A percentile compares a stretch with the other conserved stretches of the same genome.
phyloP scores from a whole-genome alignment of 116 monocot genomes.

The Cymodocea nodosa region DNA sequence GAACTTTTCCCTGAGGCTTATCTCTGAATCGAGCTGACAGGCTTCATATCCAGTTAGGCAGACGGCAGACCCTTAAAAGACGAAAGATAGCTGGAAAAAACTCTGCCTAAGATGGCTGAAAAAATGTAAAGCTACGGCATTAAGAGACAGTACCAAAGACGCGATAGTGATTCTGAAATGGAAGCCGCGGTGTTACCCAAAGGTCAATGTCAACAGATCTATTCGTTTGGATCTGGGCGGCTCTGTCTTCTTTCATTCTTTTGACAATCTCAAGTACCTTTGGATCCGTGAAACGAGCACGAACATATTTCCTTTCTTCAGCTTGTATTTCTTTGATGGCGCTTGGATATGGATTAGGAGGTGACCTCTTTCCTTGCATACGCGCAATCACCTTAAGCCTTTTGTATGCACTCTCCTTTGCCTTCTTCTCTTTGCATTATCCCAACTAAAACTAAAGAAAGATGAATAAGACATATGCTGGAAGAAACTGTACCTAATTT shows the following conservation, averaged over 20 bases:
- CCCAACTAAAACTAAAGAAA: slow-evolving; percentile 43
- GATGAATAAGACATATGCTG: neutral
- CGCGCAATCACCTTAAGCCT: slow-evolving; percentile 50
- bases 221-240: slow-evolving; percentile 19
- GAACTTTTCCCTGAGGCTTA: too few relatives aligned
- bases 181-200: neutral
- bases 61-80: too few relatives aligned
- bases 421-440: slow-evolving; percentile 57
- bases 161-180: neutral
- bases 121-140: neutral
- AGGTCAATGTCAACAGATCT: neutral
- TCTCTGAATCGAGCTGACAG: too few relatives aligned
- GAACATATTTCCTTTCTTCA: slow-evolving; percentile 57
- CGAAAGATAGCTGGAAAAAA: neutral
- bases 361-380: slow-evolving; percentile 51
- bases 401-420: slow-evolving; percentile 74
- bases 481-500: neutral
- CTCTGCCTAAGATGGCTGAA: neutral
- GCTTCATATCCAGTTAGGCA: too few relatives aligned
- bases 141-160: neutral
- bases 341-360: slow-evolving; percentile 74
- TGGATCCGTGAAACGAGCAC: slow-evolving; percentile 76
- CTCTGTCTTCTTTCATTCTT: slow-evolving; percentile 64
- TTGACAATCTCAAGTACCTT: slow-evolving; percentile 58
- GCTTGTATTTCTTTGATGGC: slow-evolving; percentile 85